A percentile compares a stretch with the other conserved stretches of the same genome.
Conservation (phyloP, 768 basidiomycete species). For the Hericium coralloides region DNA sequence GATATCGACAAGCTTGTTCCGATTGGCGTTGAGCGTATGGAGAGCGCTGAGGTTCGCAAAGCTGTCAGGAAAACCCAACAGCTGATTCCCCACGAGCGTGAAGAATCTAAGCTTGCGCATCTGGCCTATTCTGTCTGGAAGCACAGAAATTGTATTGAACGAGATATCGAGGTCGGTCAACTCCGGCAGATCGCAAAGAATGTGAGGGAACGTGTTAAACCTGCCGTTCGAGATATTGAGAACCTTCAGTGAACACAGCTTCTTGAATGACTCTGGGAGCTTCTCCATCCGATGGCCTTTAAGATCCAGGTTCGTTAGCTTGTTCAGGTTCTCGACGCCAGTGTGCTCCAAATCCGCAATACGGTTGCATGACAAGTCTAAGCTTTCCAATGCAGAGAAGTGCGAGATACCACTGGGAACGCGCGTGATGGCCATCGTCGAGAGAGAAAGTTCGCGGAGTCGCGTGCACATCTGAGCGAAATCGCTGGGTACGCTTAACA, state of each 20-base stretch:
- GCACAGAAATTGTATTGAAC: conserved; percentile 78
- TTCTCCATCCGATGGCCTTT: conserved; percentile 89
- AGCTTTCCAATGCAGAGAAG: conserved; percentile 59
- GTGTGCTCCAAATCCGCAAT: conserved; percentile 86
- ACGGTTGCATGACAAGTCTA: conserved; percentile 89
- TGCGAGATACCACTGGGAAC: conserved; percentile 80
- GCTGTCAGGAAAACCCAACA: conserved; percentile 60
- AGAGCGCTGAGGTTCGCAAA: conserved; percentile 50
- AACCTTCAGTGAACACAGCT: conserved; percentile 57
- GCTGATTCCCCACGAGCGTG: conserved; percentile 75
- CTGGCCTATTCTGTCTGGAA: conserved; percentile 73
- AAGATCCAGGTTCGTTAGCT: conserved; percentile 57
- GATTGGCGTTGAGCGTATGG: conserved; percentile 70
- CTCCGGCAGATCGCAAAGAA: conserved; percentile 62
- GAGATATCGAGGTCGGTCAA: conserved; percentile 90
- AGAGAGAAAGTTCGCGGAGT: conserved; percentile 78
- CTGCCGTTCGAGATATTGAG: conserved; percentile 97
- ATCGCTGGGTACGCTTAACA: conserved; percentile 93
- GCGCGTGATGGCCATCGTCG: conserved; percentile 90
- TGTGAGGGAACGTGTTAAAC: conserved; percentile 64
- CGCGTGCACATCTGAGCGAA: conserved; percentile 84
- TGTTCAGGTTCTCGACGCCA: conserved; percentile 67
- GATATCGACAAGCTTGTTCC: conserved; percentile 78
- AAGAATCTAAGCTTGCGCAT: conserved; percentile 62
- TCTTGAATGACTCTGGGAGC: conserved; percentile 78